Conservation (phyloP, 768 basidiomycete genomes). For the Tylopilus felleus region DNA sequence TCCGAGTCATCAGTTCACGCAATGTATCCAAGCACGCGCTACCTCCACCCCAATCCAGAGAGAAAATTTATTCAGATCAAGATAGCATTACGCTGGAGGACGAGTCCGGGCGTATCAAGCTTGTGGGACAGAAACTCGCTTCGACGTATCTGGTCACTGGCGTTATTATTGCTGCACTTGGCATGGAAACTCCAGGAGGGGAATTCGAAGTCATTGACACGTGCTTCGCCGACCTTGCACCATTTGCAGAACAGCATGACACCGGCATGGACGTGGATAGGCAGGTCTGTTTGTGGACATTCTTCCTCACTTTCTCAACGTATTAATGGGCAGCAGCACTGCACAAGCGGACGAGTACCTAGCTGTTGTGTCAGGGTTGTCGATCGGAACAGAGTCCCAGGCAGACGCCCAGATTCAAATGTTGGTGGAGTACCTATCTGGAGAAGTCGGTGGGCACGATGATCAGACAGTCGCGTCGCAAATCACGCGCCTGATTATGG, state of each 20-base stretch:
- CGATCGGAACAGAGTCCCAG: conserved; percentile 61
- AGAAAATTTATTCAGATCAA: conserved; percentile 71
- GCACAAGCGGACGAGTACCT: conserved; percentile 65
- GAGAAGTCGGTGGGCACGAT: conserved; percentile 70
- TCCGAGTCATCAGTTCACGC: conserved; percentile 3
- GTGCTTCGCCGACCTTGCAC: conserved; percentile 81
- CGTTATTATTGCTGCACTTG: conserved; percentile 84
- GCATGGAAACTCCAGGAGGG: conserved; percentile 83
- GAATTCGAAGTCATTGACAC: conserved; percentile 93
- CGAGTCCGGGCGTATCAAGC: conserved; percentile 86
- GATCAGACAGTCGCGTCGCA: conserved; percentile 64
- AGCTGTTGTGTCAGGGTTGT: conserved; percentile 81
- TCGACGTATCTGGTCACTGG: conserved; percentile 79
- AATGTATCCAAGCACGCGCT: conserved; percentile 68
- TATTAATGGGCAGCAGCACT: conserved; percentile 10
- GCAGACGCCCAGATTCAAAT: conserved; percentile 77
- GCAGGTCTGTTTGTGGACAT: conserved; percentile 23
- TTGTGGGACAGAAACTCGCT: conserved; percentile 73
- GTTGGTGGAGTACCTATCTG: conserved; percentile 85
- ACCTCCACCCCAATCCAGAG: conserved; percentile 71
- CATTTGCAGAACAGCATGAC: conserved; percentile 32
- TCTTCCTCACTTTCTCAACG: conserved; percentile 8
- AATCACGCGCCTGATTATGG: conserved; percentile 83
- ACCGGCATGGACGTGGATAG: conserved; percentile 68
- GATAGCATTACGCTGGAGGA: conserved; percentile 93